Evolutionary conservation across 805 yeast species (phyloP).

Genomic region (Candida nemodendra): DNA sequence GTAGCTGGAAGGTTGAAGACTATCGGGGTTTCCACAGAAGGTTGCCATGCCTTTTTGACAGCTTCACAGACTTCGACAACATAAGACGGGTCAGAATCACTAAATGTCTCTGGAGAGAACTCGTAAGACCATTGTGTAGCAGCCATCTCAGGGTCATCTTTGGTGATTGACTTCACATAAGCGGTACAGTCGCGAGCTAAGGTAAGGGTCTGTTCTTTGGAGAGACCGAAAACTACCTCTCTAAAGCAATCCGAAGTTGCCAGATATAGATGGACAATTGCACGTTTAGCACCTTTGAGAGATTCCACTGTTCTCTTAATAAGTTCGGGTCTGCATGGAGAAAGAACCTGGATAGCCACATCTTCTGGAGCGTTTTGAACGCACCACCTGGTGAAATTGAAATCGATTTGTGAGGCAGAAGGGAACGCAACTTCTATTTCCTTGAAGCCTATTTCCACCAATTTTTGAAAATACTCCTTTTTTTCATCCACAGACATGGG

Average conservation of each 20-base stretch:
- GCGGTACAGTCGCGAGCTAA: constrained; percentile 63
- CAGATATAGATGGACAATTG: constrained; percentile 72
- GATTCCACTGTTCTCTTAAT: constrained; percentile 71
- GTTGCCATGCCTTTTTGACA: constrained; percentile 73
- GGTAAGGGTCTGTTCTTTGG: constrained; percentile 55
- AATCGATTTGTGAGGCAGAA: constrained; percentile 75
- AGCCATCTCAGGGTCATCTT: constrained; percentile 54
- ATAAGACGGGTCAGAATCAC: constrained; percentile 65
- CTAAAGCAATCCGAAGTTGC: constrained; percentile 78
- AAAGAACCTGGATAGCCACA: constrained; percentile 71
- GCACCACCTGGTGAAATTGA: constrained; percentile 76
- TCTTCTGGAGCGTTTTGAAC: constrained; percentile 73
- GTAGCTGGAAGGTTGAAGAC: constrained; percentile 85
- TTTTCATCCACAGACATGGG: constrained; percentile 85
- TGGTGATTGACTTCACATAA: constrained; percentile 64
- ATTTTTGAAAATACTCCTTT: constrained; percentile 63
- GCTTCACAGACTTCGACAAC: constrained; percentile 69
- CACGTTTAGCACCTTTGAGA: constrained; percentile 69
- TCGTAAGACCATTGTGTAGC: constrained; percentile 72
- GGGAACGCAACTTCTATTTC: constrained; percentile 86
- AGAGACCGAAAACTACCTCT: constrained; percentile 64
- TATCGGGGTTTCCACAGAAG: constrained; percentile 61
- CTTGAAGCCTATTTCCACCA: constrained; percentile 73
- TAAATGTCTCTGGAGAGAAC: constrained; percentile 79
- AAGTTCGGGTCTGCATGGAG: constrained; percentile 75